Base-by-base conservation (phyloP, 768 basidiomycete species). In the Leccinum variicolor region DNA sequence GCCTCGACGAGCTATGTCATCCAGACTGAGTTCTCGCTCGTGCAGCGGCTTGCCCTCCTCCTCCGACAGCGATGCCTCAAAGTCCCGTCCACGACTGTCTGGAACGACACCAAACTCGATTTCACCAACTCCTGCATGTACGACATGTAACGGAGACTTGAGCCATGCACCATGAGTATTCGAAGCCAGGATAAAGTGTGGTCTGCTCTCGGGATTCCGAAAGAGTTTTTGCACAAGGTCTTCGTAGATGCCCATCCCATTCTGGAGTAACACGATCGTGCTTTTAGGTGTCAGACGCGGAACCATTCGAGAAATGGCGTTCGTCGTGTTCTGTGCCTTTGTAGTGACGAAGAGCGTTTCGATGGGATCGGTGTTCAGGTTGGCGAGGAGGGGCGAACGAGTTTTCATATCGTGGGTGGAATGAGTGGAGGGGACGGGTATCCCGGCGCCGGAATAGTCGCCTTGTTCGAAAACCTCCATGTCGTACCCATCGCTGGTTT, bases 201-300 rank as follows among this genome's bases (percentile, higher is more conserved):
- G 95, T 36, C 95, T 84, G 28, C 78, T 76, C 33, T 77, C 69
- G 23, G 86, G 81, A 69, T 94, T 88, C 19, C 81, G 86, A 70
- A 94, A 98, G 45, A 93, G 64, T 6, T 79, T 64, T 6, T 74
- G 66, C 17, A 92, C 69, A 50, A 97, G 79, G 58, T 84, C 75
- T 55, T 98, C 95, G 71, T 93, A 91, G 9, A 95, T 75, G 11
- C 94, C 96, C 86, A 97, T 90, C 25, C 96, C 96, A 69, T 96
- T 96, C 67, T 96, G 92, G 53, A 98, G 73, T n/a, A 99, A 81
- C 3, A 96, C 90, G 62, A 98, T 85, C 34, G 94, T 96, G 46
- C 87, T 89, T 51, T 81, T 71, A 0, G 79, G 68, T 4, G 80
- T 77, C 19, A 98, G 73, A 17, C 93, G 83, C 13, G 82, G 83